Percentiles rank a stretch among this genome's conserved stretches.
These are phyloP conservation scores for Quercus agrifolia DNA, from an alignment of 306 rosid species.

Conservation along the genomic window DNA sequence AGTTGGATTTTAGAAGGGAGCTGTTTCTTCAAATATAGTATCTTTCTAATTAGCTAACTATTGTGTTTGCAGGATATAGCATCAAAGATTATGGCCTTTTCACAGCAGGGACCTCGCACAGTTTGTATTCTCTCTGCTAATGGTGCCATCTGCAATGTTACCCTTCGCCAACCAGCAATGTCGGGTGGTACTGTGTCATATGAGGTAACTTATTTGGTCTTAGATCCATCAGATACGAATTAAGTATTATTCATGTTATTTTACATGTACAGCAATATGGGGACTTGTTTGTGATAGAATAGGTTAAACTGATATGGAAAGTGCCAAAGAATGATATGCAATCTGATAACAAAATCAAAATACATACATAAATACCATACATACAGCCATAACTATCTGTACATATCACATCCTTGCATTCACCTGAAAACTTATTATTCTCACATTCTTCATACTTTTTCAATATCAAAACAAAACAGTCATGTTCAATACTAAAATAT, in stretches of 20 bases:
- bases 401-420: not conserved
- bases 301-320: not conserved
- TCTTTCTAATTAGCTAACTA: conserved; percentile 11
- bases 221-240: not conserved
- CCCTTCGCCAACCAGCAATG: conserved; percentile 47
- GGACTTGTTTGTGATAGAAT: not conserved
- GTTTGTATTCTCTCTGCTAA: conserved; percentile 69
- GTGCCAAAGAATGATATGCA: not conserved
- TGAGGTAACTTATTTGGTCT: conserved; percentile 51
- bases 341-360: not conserved
- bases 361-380: not conserved
- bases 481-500: not conserved
- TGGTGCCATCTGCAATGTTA: conserved; percentile 62
- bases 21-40: not conserved
- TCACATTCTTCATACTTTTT: not conserved
- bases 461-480: not conserved
- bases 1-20: not conserved
- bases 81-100: conserved; percentile 48
- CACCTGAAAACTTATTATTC: not conserved
- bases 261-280: not conserved
- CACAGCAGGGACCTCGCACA: conserved; percentile 61
- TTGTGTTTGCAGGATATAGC: conserved; percentile 63
- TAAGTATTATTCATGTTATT: not conserved
- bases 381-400: not conserved
- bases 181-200: conserved; percentile 47